phyloP scores from a whole-genome alignment of 2,329 filamentous ascomycete species.

The Phoma sp. region DNA sequence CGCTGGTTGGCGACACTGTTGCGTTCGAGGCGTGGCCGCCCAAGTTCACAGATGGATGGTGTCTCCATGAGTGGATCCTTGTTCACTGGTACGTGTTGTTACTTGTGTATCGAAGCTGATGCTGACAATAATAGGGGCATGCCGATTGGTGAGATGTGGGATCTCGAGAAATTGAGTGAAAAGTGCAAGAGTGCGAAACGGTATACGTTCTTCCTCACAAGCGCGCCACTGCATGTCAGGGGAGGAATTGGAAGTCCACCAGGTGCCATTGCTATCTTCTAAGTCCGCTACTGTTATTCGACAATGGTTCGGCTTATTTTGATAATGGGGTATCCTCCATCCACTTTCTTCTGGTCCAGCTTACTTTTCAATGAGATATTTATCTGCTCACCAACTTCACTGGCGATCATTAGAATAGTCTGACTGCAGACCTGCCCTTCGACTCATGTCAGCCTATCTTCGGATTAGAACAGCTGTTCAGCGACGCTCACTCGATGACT shows the following conservation, averaged over 20 bases:
- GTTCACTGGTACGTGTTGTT: conserved; percentile 26
- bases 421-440: too few species aligned
- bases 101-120: not conserved
- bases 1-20: conserved; percentile 48
- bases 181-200: conserved; percentile 61
- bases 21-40: conserved; percentile 50
- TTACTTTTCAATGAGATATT: too few species aligned
- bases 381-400: too few species aligned
- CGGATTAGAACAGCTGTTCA: too few species aligned
- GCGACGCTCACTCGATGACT: too few species aligned
- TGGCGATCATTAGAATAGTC: too few species aligned
- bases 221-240: conserved; percentile 64
- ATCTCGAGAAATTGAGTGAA: conserved; percentile 58
- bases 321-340: not conserved
- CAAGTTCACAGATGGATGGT: conserved; percentile 38
- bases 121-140: conserved; percentile 5
- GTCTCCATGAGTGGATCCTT: conserved; percentile 43
- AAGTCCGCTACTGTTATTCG: not conserved
- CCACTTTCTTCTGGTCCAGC: not conserved
- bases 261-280: conserved; percentile 46
- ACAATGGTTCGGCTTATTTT: too few species aligned
- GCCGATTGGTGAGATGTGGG: conserved; percentile 48
- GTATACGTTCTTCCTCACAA: conserved; percentile 68
- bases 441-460: too few species aligned
- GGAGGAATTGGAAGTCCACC: conserved; percentile 51